Conservation (phyloP, 1,284 basidiomycete genomes). For the Athelia sp. region DNA sequence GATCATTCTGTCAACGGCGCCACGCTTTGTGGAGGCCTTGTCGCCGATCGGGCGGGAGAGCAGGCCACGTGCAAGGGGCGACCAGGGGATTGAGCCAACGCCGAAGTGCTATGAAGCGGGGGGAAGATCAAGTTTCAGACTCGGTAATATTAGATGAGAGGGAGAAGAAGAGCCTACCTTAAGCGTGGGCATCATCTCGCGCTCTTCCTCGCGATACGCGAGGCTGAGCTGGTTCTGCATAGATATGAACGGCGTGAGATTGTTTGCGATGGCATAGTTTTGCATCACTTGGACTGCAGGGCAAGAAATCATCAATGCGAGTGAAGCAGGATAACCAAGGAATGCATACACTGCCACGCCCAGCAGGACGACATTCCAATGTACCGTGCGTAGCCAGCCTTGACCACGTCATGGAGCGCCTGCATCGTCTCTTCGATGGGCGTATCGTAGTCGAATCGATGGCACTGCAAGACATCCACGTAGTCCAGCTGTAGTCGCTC, state of each 20-base stretch:
- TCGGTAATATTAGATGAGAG: conserved; percentile 13
- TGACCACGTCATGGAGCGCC: conserved; percentile 46
- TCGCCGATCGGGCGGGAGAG: conserved; percentile 20
- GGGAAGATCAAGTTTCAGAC: background rate
- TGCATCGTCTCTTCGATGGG: conserved; percentile 67
- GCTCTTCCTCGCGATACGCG: conserved; percentile 40
- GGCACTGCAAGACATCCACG: conserved; percentile 41
- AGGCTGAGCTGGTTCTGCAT: conserved; percentile 43
- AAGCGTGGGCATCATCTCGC: conserved; percentile 38
- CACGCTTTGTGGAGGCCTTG: conserved; percentile 8
- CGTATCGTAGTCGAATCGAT: conserved; percentile 58
- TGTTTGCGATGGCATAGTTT: conserved; percentile 22
- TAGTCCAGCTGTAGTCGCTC: conserved; percentile 40
- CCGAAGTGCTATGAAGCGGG: conserved; percentile 9
- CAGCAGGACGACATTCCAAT: conserved; percentile 36
- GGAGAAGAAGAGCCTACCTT: conserved; percentile 13
- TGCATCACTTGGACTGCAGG: conserved; percentile 4
- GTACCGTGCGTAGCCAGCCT: conserved; percentile 42
- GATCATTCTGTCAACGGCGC: conserved; percentile 15
- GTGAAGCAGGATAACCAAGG: background rate
- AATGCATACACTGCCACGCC: conserved; percentile 18
- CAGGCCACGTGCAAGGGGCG: conserved; percentile 26
- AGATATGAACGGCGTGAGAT: conserved; percentile 39
- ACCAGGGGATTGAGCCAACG: conserved; percentile 23
- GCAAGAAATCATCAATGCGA: conserved; percentile 7